Percentiles rank a stretch among this genome's conserved stretches.
These are phyloP conservation scores for Gyromitra esculenta DNA, from an alignment of 2,329 filamentous ascomycete species.

Conservation along the genomic window DNA sequence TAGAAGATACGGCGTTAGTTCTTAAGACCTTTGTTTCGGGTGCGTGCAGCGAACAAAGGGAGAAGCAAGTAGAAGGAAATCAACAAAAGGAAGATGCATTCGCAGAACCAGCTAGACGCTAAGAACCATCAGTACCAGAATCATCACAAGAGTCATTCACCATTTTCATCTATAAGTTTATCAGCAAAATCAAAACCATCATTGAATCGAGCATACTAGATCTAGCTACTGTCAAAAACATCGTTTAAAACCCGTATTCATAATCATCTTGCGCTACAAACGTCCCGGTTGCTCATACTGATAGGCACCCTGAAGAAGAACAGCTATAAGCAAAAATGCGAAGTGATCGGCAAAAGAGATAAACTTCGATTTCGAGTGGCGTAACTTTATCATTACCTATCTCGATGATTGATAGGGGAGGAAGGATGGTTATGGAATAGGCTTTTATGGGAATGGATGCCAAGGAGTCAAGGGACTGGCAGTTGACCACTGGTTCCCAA, in stretches of 20 bases:
- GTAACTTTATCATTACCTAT: background rate
- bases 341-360: background rate
- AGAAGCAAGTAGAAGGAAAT: too few species aligned
- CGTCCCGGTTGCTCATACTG: background rate
- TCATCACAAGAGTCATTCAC: too few species aligned
- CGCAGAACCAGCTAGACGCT: too few species aligned
- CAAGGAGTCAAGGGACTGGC: background rate
- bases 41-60: too few species aligned
- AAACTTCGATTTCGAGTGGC: too few species aligned
- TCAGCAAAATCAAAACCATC: background rate
- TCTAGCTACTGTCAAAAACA: background rate
- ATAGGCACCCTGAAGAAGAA: background rate
- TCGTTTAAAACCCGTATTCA: background rate
- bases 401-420: background rate
- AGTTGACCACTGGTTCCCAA: too few species aligned
- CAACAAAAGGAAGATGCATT: background rate
- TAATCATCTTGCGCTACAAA: background rate
- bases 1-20: too few species aligned
- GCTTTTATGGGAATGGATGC: background rate
- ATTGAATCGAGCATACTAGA: background rate
- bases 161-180: background rate
- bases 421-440: background rate
- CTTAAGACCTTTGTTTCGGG: too few species aligned
- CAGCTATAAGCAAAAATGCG: background rate
- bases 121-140: too few species aligned